Conservation (phyloP, 75 land plant genomes). For the Adiantum capillusveneris region DNA sequence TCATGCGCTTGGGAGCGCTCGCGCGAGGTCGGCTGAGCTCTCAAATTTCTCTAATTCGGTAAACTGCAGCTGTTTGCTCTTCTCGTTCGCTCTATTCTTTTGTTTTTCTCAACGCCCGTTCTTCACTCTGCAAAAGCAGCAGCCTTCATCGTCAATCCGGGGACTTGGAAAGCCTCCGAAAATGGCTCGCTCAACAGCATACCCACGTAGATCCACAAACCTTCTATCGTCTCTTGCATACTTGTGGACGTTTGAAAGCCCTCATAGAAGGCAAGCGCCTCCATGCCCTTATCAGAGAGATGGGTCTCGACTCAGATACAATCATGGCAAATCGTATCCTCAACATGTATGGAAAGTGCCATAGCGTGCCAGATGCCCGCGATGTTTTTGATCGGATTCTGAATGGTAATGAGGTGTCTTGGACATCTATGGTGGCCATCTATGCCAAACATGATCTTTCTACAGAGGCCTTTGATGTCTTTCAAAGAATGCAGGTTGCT, state of each 20-base stretch:
- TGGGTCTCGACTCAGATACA: background rate
- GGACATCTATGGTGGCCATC: constrained; percentile 16
- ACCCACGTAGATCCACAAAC: background rate
- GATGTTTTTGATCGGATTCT: background rate
- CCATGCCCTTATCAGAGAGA: background rate
- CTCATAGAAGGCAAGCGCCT: background rate
- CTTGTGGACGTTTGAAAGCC: background rate
- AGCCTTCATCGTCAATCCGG: too few relatives aligned
- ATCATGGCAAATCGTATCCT: background rate
- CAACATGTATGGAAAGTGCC: constrained; percentile 5
- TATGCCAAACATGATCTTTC: constrained; percentile 13
- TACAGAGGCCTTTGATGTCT: background rate
- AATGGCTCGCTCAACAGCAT: background rate
- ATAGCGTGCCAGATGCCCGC: background rate
- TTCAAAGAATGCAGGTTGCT: background rate
- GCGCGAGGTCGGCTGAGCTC: too few relatives aligned
- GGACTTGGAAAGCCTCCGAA: too few relatives aligned
- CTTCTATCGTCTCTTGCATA: background rate
- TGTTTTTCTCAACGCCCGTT: too few relatives aligned
- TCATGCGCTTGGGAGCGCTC: too few relatives aligned
- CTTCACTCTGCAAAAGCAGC: too few relatives aligned
- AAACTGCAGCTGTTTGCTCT: too few relatives aligned
- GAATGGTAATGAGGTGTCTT: constrained; percentile 12
- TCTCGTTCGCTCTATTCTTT: too few relatives aligned
- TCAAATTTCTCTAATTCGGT: too few relatives aligned